phyloP scores from a whole-genome alignment of 2,329 filamentous ascomycete genomes.

The Polytolypa hystricis region DNA sequence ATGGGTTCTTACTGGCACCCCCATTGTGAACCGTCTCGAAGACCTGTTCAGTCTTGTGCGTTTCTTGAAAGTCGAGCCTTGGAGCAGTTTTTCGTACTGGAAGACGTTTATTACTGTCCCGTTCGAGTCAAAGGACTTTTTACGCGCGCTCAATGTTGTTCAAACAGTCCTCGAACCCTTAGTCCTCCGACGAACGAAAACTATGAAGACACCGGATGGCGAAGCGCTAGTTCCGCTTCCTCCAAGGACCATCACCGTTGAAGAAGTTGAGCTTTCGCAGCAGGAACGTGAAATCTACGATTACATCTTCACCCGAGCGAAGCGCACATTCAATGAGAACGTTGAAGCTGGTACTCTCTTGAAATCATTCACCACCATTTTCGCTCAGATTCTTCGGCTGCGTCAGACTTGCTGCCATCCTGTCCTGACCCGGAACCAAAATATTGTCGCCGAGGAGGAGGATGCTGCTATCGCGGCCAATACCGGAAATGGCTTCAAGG shows the following conservation, averaged over 20 bases:
- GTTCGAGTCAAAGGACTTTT: conserved; percentile 90
- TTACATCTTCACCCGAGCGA: conserved; percentile 73
- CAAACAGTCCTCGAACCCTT: conserved; percentile 92
- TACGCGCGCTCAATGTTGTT: conserved; percentile 87
- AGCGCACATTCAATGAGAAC: conserved; percentile 73
- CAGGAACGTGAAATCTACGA: conserved; percentile 86
- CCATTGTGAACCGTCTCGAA: conserved; percentile 90
- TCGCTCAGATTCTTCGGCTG: conserved; percentile 86
- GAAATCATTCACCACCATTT: conserved; percentile 94
- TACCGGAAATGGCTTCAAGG: conserved; percentile 66
- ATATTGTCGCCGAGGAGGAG: conserved; percentile 76
- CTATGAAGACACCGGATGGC: conserved; percentile 92
- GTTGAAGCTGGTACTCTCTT: conserved; percentile 84
- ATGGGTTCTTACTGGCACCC: conserved; percentile 90
- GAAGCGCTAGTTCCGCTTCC: conserved; percentile 72
- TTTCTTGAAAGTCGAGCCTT: conserved; percentile 89
- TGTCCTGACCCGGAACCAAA: conserved; percentile 72
- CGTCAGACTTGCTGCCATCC: conserved; percentile 94
- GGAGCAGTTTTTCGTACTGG: conserved; percentile 99
- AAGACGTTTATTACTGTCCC: conserved; percentile 96
- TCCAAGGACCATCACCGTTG: conserved; percentile 68
- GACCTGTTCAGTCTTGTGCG: conserved; percentile 88
- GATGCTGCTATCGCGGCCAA: conserved; percentile 70
- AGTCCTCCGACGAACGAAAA: conserved; percentile 90
- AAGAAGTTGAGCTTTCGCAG: conserved; percentile 74